These are phyloP conservation scores for Nannizzia gypsea DNA, from an alignment of 2,329 filamentous ascomycete species.

Conservation along the genomic window DNA sequence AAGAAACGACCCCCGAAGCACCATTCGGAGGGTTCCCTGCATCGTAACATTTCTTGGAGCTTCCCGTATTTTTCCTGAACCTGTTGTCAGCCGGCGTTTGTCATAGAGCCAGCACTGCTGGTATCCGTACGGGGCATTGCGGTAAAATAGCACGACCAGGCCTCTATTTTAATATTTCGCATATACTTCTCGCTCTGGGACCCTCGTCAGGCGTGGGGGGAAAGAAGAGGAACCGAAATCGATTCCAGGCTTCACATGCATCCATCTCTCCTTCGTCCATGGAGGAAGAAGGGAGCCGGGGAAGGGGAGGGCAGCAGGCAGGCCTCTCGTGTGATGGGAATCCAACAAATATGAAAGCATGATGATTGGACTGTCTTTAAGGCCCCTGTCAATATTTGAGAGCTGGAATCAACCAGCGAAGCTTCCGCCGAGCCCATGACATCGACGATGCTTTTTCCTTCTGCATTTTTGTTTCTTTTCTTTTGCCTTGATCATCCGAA, in stretches of 20 bases:
- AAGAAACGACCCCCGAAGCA: not conserved
- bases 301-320: not conserved
- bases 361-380: not conserved
- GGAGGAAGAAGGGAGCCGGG: not conserved
- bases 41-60: slow-evolving; percentile 1
- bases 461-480: not conserved
- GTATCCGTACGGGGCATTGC: not conserved
- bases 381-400: not conserved
- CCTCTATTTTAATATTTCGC: not conserved
- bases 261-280: not conserved
- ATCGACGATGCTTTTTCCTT: not conserved
- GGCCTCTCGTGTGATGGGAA: not conserved
- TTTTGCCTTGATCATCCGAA: not conserved
- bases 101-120: not conserved
- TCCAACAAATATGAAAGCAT: not conserved
- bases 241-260: not conserved
- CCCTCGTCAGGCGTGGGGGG: not conserved
- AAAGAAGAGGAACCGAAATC: not conserved
- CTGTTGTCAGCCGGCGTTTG: not conserved
- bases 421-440: slow-evolving; percentile 1
- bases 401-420: not conserved
- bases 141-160: not conserved
- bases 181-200: not conserved
- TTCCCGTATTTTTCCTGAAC: not conserved
- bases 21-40: not conserved